Evolutionary conservation across 2,329 filamentous ascomycete genomes (phyloP).

Genomic region (Penicillium sp.): DNA sequence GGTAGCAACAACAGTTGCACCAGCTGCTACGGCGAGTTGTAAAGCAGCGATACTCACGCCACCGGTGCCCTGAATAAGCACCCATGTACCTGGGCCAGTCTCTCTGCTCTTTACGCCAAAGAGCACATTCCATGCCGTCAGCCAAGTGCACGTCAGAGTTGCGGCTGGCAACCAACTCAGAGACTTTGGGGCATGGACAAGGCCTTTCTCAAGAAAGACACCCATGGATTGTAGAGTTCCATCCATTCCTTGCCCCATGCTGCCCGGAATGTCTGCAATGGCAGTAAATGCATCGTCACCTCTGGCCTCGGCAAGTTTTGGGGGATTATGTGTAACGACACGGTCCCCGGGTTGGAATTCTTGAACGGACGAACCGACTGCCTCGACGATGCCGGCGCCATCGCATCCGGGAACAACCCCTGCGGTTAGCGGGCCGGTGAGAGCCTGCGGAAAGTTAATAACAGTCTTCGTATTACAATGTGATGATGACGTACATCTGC

Average conservation of each 20-base stretch:
- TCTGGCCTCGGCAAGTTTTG: conserved; percentile 42
- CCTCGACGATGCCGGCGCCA: conserved; percentile 58
- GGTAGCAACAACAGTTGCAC: conserved; percentile 51
- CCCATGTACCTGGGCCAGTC: conserved; percentile 49
- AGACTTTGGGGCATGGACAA: conserved; percentile 45
- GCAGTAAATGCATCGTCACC: conserved; percentile 31
- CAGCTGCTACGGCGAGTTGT: conserved; percentile 44
- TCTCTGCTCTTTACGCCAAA: conserved; percentile 45
- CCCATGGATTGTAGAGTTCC: conserved; percentile 48
- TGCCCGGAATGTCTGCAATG: not conserved
- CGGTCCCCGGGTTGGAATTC: conserved; percentile 11
- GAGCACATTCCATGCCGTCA: conserved; percentile 60
- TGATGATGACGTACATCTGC: not conserved
- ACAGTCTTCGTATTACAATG: not conserved
- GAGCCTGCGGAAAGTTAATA: not conserved
- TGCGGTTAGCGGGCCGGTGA: conserved; percentile 9
- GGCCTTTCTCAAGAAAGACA: conserved; percentile 45
- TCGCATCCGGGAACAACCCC: conserved; percentile 56
- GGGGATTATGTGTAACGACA: conserved; percentile 1
- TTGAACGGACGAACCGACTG: conserved; percentile 50
- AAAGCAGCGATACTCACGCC: conserved; percentile 52
- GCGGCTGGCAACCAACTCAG: conserved; percentile 35
- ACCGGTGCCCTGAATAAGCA: conserved; percentile 55
- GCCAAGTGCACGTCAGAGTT: conserved; percentile 15
- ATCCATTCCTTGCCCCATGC: conserved; percentile 44